phyloP scores from a whole-genome alignment of 768 basidiomycete genomes.

The Grammothele lineata region DNA sequence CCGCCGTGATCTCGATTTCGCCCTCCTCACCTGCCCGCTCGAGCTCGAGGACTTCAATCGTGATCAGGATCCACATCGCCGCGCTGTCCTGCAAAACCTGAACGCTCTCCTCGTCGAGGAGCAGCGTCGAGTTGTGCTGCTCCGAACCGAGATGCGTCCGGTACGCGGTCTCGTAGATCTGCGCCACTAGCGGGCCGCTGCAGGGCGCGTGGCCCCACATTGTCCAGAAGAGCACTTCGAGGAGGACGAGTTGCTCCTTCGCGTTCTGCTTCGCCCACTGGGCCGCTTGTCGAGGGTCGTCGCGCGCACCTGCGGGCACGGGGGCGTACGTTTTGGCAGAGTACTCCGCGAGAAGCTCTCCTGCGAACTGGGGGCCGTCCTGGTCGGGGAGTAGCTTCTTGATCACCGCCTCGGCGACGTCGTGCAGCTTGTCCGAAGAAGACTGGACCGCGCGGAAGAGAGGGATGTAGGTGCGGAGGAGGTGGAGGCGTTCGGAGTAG shows the following conservation, averaged over 20 bases:
- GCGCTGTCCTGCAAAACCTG: conserved; percentile 65
- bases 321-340: conserved; percentile 44
- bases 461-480: conserved; percentile 66
- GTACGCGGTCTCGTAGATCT: conserved; percentile 63
- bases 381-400: conserved; percentile 56
- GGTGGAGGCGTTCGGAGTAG: conserved; percentile 70
- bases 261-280: conserved; percentile 70
- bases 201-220: conserved; percentile 77
- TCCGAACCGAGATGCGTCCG: conserved; percentile 56
- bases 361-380: conserved; percentile 56
- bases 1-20: conserved; percentile 46
- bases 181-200: conserved; percentile 56
- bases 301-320: conserved; percentile 38
- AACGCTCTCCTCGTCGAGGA: conserved; percentile 71
- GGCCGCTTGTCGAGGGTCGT: conserved; percentile 57
- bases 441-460: conserved; percentile 71
- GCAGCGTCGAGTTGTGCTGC: conserved; percentile 59
- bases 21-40: conserved; percentile 59
- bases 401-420: conserved; percentile 50
- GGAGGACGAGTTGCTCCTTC: conserved; percentile 72
- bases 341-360: conserved; percentile 59
- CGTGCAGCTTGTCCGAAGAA: conserved; percentile 47
- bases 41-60: conserved; percentile 75
- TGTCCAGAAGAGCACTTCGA: conserved; percentile 87
- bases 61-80: conserved; percentile 74